Percentiles rank a stretch among this genome's conserved stretches.
Conservation (phyloP, 148 eudicot species). For the Drosera capensis region DNA sequence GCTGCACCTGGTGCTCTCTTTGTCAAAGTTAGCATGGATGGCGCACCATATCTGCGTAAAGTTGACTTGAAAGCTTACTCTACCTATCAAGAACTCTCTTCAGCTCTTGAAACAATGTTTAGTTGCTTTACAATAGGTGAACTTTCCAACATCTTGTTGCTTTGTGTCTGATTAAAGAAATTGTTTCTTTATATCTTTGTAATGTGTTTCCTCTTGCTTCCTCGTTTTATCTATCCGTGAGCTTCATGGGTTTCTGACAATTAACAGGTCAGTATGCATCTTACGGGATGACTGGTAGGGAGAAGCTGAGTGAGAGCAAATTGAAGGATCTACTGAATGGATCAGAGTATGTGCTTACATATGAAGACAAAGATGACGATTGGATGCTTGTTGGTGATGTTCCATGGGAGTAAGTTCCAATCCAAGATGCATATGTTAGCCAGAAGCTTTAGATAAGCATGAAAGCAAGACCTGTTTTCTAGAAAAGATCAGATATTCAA, state of each 20-base stretch:
- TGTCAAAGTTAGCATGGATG: constrained; percentile 80
- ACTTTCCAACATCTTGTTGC: constrained; percentile 2
- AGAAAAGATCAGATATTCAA: too few relatives aligned
- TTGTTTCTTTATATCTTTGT: too few relatives aligned
- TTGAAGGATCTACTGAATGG: constrained; percentile 27
- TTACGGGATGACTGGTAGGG: constrained; percentile 16
- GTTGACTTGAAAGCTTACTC: constrained; percentile 40
- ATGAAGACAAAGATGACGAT: constrained; percentile 36
- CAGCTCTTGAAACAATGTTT: constrained; percentile 55
- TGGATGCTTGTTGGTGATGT: constrained; percentile 39
- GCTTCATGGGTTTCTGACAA: background rate
- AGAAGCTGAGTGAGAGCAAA: constrained; percentile 26
- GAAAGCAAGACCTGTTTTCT: too few relatives aligned
- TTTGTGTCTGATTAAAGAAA: too few relatives aligned
- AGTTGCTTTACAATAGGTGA: constrained; percentile 51
- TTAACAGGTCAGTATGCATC: constrained; percentile 25
- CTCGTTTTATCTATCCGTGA: too few relatives aligned
- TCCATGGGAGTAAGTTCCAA: constrained; percentile 32
- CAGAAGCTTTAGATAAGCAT: background rate
- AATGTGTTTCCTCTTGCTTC: too few relatives aligned
- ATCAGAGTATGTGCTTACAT: constrained; percentile 34
- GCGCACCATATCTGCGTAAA: constrained; percentile 64
- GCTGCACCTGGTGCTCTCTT: constrained; percentile 21
- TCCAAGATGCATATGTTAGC: background rate
- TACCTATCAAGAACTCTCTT: constrained; percentile 38